Percentiles rank a stretch among this genome's conserved stretches.
phyloP scores from a whole-genome alignment of 805 yeast genomes.

The Hanseniaspora lindneri region DNA sequence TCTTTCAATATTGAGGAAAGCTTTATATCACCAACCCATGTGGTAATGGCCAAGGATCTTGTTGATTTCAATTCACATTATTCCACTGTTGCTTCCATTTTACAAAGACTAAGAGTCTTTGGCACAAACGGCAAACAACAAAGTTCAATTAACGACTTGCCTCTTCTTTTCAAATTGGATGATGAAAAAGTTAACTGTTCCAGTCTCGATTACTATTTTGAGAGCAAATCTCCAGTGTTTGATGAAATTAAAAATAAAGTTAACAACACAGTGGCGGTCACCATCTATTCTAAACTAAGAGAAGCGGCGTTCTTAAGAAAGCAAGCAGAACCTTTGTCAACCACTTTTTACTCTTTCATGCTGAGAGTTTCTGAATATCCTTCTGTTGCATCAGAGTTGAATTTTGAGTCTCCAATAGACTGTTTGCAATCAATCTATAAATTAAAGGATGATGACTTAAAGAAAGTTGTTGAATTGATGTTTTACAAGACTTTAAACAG shows the following conservation, averaged over 20 bases:
- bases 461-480: slow-evolving; percentile 67
- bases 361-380: slow-evolving; percentile 58
- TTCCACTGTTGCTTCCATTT: not conserved
- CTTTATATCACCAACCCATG: slow-evolving; percentile 47
- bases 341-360: slow-evolving; percentile 67
- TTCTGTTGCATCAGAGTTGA: slow-evolving; percentile 22
- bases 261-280: slow-evolving; percentile 76
- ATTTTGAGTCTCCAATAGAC: slow-evolving; percentile 37
- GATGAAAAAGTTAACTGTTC: slow-evolving; percentile 61
- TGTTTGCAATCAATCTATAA: slow-evolving; percentile 58
- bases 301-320: slow-evolving; percentile 75
- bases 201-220: slow-evolving; percentile 43
- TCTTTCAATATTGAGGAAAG: slow-evolving; percentile 70
- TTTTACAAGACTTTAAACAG: slow-evolving; percentile 71
- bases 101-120: not conserved
- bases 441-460: slow-evolving; percentile 48
- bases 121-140: slow-evolving; percentile 7
- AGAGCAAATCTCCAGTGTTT: slow-evolving; percentile 46
- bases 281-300: slow-evolving; percentile 62
- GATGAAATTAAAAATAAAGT: slow-evolving; percentile 71
- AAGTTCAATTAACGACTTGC: slow-evolving; percentile 33
- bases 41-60: slow-evolving; percentile 19
- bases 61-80: slow-evolving; percentile 1
- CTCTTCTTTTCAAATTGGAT: slow-evolving; percentile 68
- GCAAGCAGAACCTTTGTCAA: slow-evolving; percentile 71